Conservation (phyloP, 139 green algal genomes). For the Chlorella sp. region DNA sequence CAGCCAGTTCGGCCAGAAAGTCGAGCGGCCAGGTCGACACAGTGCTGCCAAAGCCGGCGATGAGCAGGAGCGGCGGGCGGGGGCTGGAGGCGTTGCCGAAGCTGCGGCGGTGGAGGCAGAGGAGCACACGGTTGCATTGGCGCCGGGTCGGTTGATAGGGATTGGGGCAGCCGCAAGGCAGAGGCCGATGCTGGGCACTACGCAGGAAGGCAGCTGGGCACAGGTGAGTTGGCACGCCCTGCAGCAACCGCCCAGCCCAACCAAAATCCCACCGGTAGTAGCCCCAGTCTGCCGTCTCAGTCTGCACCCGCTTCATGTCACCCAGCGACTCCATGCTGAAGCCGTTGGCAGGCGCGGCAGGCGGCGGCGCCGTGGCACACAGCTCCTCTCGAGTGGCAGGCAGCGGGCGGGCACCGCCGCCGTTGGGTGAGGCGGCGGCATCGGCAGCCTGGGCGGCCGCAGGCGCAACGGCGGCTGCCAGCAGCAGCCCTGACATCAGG, state of each 20-base stretch:
- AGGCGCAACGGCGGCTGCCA: too few relatives aligned
- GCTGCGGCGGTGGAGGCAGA: neutral
- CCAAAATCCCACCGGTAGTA: neutral
- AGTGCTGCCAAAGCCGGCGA: neutral
- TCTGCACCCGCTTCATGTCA: neutral
- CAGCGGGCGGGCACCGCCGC: neutral
- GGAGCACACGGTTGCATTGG: too few relatives aligned
- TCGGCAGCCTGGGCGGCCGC: too few relatives aligned
- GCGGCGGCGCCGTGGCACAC: neutral
- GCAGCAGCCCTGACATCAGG: too few relatives aligned
- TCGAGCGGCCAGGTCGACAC: neutral
- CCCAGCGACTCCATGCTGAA: neutral
- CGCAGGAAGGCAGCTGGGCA: too few relatives aligned
- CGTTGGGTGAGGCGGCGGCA: too few relatives aligned
- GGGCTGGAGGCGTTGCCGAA: neutral
- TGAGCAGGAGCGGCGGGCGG: neutral
- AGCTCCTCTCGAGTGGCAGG: neutral
- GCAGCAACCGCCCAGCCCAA: too few relatives aligned
- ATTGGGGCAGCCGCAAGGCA: too few relatives aligned
- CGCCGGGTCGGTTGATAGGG: too few relatives aligned
- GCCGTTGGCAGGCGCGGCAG: neutral
- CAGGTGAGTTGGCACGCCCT: too few relatives aligned
- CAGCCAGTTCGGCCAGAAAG: neutral
- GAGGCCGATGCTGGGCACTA: too few relatives aligned
- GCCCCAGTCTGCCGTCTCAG: neutral